A percentile compares a stretch with the other conserved stretches of the same genome.
Evolutionary conservation across 768 basidiomycete genomes (phyloP).

Genomic region (Lactifluus subvellereus): DNA sequence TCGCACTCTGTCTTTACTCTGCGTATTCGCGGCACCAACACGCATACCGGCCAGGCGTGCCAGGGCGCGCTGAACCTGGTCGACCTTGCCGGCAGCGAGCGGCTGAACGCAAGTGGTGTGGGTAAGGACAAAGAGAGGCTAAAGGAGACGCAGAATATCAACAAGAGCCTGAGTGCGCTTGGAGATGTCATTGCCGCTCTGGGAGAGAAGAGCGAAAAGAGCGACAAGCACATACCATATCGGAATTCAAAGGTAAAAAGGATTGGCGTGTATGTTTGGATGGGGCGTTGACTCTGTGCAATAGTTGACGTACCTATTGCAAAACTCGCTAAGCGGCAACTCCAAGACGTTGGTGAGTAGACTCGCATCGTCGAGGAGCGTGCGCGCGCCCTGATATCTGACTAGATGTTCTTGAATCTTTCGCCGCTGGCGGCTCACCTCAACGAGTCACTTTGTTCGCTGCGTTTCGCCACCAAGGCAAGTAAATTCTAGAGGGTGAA

Average conservation of each 20-base stretch:
- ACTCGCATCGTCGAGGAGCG: conserved; percentile 5
- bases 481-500: conserved; percentile 21
- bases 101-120: conserved; percentile 71
- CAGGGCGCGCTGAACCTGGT: conserved; percentile 87
- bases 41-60: conserved; percentile 66
- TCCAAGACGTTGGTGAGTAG: conserved; percentile 76
- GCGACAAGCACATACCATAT: conserved; percentile 86
- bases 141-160: conserved; percentile 90
- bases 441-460: conserved; percentile 78
- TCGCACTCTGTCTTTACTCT: conserved; percentile 93
- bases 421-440: conserved; percentile 83
- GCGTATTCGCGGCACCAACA: conserved; percentile 70
- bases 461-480: conserved; percentile 92
- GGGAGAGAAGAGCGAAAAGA: conserved; percentile 67
- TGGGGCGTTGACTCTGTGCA: neutral
- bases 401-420: conserved; percentile 86
- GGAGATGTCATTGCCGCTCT: conserved; percentile 92
- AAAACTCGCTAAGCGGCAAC: conserved; percentile 88
- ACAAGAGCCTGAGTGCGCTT: conserved; percentile 84
- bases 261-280: neutral
- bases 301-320: conserved; percentile 84
- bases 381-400: neutral
- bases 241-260: conserved; percentile 77
- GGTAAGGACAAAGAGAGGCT: conserved; percentile 78
- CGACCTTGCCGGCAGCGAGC: conserved; percentile 91